Conservation (phyloP, 805 yeast genomes). For the Sungouiozyma intestinalis region DNA sequence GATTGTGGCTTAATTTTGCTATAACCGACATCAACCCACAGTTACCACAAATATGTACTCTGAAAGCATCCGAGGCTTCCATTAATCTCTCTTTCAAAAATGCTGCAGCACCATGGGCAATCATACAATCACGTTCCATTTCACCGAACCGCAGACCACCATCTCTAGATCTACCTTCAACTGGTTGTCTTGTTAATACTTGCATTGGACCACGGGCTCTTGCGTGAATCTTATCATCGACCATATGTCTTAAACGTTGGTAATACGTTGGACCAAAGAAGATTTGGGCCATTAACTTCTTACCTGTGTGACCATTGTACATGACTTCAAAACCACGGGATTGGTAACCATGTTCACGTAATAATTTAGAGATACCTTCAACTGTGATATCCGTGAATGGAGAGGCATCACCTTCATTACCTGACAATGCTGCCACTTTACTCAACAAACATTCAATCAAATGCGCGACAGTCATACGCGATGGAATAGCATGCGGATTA, state of each 20-base stretch:
- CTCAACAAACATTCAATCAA: constrained; percentile 95
- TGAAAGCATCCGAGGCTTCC: constrained; percentile 98
- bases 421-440: constrained; percentile 89
- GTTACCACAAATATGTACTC: constrained; percentile 96
- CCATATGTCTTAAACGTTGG: constrained; percentile 98
- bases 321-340: constrained; percentile 97
- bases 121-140: constrained; percentile 99
- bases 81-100: constrained; percentile 93
- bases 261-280: constrained; percentile 99
- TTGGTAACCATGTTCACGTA: constrained; percentile 94
- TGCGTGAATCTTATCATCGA: constrained; percentile 97
- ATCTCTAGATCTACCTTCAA: constrained; percentile 97
- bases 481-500: constrained; percentile 99
- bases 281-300: constrained; percentile 93
- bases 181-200: constrained; percentile 95
- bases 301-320: constrained; percentile 99
- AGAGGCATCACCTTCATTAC: constrained; percentile 98
- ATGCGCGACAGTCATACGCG: constrained; percentile 99
- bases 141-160: constrained; percentile 99
- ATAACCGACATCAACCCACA: constrained; percentile 98
- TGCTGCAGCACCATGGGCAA: constrained; percentile 99
- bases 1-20: constrained; percentile 94
- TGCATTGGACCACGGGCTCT: constrained; percentile 99
- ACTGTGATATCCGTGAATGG: constrained; percentile 98
- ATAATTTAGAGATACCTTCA: constrained; percentile 84